Evolutionary conservation across 495 filamentous ascomycete species (phyloP).

Genomic region (Staphylotrichum tortipilum): DNA sequence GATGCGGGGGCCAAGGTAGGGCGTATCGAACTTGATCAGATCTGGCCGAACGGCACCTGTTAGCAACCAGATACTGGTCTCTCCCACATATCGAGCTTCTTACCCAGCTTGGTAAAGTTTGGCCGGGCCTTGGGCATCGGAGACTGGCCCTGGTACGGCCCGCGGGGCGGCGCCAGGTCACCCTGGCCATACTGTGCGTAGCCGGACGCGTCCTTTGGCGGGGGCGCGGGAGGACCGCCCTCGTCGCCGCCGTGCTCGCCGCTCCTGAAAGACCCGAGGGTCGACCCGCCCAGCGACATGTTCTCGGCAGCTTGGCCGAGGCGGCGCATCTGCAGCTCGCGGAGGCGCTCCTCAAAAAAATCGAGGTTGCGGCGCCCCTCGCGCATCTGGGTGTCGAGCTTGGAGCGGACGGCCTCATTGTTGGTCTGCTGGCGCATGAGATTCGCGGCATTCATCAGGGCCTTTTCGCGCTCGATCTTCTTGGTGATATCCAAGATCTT

Average conservation of each 20-base stretch:
- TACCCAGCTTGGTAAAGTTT: constrained; percentile 96
- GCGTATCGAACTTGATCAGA: constrained; percentile 97
- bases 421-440: constrained; percentile 91
- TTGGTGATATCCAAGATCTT: constrained; percentile 78
- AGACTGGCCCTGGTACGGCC: constrained; percentile 68
- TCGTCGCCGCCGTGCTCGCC: constrained; percentile 34
- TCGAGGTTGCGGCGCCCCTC: constrained; percentile 86
- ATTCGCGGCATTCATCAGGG: constrained; percentile 87
- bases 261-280: constrained; percentile 28
- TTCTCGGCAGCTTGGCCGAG: constrained; percentile 56
- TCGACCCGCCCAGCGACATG: constrained; percentile 47
- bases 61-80: constrained; percentile 12
- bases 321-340: constrained; percentile 75
- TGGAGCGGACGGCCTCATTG: constrained; percentile 80
- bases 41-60: constrained; percentile 44
- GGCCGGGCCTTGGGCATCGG: constrained; percentile 70
- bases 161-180: constrained; percentile 73
- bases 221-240: constrained; percentile 46
- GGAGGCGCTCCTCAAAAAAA: constrained; percentile 85
- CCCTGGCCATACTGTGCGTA: constrained; percentile 45
- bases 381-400: constrained; percentile 84
- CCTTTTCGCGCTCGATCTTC: constrained; percentile 98
- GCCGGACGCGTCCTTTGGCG: constrained; percentile 52
- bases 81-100: constrained; percentile 25
- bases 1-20: constrained; percentile 90